A percentile compares a stretch with the other conserved stretches of the same genome.
These are phyloP conservation scores for Drosera spatulata DNA, from an alignment of 179 eudicot species.

Conservation along the genomic window DNA sequence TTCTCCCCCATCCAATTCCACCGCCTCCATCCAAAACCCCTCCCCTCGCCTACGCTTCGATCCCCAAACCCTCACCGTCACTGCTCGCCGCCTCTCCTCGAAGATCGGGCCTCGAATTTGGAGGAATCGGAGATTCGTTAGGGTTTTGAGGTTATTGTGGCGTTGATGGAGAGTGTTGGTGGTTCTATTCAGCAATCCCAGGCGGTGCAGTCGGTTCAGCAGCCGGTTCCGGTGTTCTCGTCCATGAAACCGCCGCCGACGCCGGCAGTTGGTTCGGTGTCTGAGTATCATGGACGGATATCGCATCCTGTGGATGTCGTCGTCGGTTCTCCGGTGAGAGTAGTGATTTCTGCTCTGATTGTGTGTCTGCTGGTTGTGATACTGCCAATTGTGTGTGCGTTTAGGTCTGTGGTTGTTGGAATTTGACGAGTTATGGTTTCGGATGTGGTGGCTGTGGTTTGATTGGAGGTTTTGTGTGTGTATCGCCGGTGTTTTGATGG, in stretches of 20 bases:
- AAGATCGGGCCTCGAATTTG: slow-evolving; percentile 9
- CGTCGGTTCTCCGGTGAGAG: slow-evolving; percentile 51
- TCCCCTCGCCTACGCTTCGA: slow-evolving; percentile 4
- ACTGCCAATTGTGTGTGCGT: neutral
- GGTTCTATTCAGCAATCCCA: slow-evolving; percentile 20
- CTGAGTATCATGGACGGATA: slow-evolving; percentile 44
- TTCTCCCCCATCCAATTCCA: neutral
- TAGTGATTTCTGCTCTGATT: slow-evolving; percentile 12
- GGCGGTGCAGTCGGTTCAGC: slow-evolving; percentile 19
- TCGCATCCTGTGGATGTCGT: slow-evolving; percentile 33
- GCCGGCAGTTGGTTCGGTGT: slow-evolving; percentile 2
- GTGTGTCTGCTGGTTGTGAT: neutral
- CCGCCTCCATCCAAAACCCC: slow-evolving; percentile 3
- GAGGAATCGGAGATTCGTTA: neutral
- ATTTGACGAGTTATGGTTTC: neutral
- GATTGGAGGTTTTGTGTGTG: too few relatives aligned
- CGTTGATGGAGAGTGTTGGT: slow-evolving; percentile 14
- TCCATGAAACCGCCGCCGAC: slow-evolving; percentile 59
- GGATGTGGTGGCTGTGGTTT: neutral
- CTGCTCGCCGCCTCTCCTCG: neutral
- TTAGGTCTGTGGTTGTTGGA: neutral
- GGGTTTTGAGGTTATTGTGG: neutral
- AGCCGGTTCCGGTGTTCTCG: slow-evolving; percentile 39
- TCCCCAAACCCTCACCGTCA: slow-evolving; percentile 2
- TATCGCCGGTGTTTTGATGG: too few relatives aligned